These are phyloP conservation scores for Paecilomyces sp. DNA, from an alignment of 2,329 filamentous ascomycete genomes.

Conservation along the genomic window DNA sequence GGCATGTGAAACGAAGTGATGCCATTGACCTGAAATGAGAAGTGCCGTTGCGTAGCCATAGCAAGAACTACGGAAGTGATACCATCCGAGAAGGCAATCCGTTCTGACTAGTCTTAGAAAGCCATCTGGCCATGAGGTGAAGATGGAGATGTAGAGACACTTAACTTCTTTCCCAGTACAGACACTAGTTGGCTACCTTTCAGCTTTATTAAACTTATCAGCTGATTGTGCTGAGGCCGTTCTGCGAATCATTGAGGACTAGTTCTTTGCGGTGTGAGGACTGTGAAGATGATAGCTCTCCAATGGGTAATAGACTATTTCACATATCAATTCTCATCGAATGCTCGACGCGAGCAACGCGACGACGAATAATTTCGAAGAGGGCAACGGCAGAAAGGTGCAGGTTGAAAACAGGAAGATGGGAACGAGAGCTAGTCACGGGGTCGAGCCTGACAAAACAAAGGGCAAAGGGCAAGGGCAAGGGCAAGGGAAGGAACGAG, in stretches of 20 bases:
- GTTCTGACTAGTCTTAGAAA: not conserved
- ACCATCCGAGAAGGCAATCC: not conserved
- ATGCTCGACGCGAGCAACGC: not conserved
- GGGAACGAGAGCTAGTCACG: not conserved
- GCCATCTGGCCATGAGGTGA: too few species aligned
- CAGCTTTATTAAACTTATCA: too few species aligned
- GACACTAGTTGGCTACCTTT: too few species aligned
- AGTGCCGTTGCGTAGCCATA: too few species aligned
- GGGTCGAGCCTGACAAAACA: not conserved
- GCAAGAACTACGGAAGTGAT: too few species aligned
- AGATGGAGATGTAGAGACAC: too few species aligned
- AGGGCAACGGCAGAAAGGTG: not conserved
- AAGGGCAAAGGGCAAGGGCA: not conserved
- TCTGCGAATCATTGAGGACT: too few species aligned
- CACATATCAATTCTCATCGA: not conserved
- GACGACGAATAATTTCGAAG: not conserved
- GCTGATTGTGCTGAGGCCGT: too few species aligned
- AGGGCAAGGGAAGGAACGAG: not conserved
- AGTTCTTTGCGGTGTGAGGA: too few species aligned
- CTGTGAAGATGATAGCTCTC: too few species aligned
- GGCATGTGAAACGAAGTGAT: not conserved
- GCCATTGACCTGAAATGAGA: not conserved
- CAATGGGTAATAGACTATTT: too few species aligned
- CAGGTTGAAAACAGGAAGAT: not conserved
- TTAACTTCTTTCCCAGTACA: too few species aligned